Evolutionary conservation across 1,284 basidiomycete genomes (phyloP).

Genomic region (Schizophyllum amplum): DNA sequence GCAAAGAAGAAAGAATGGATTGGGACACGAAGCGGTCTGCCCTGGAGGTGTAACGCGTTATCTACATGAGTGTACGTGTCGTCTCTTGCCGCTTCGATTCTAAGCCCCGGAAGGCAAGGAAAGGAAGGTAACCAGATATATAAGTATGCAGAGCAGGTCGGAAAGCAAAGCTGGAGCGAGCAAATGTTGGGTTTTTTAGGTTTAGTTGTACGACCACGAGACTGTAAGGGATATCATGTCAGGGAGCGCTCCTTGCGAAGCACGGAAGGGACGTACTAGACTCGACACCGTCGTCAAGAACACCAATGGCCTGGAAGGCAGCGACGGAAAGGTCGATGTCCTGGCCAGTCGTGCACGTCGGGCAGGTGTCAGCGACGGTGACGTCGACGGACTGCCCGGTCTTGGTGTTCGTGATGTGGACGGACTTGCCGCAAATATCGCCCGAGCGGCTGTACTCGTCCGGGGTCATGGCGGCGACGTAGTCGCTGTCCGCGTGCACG

Average conservation of each 20-base stretch:
- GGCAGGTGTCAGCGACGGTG: constrained; percentile 74
- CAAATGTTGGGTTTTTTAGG: not conserved
- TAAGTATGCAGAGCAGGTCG: not conserved
- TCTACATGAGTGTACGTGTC: not conserved
- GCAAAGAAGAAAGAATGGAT: not conserved
- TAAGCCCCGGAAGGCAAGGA: not conserved
- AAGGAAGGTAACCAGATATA: not conserved
- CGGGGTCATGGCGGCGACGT: constrained; percentile 58
- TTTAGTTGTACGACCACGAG: not conserved
- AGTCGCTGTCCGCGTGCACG: constrained; percentile 55
- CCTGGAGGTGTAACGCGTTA: not conserved
- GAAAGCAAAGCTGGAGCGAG: not conserved
- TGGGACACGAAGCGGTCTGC: not conserved
- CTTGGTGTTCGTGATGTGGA: constrained; percentile 54
- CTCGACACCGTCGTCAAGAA: not conserved
- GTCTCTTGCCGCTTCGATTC: not conserved
- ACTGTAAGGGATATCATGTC: not conserved
- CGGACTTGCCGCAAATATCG: constrained; percentile 57
- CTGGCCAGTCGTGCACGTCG: constrained; percentile 47
- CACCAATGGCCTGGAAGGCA: not conserved
- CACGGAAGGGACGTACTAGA: not conserved
- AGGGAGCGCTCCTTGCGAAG: not conserved
- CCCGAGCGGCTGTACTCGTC: constrained; percentile 1
- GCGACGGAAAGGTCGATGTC: not conserved
- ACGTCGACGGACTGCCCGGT: constrained; percentile 42